Base-by-base conservation (phyloP, 2,329 filamentous ascomycete genomes). In the Colletotrichum tamarilloi region DNA sequence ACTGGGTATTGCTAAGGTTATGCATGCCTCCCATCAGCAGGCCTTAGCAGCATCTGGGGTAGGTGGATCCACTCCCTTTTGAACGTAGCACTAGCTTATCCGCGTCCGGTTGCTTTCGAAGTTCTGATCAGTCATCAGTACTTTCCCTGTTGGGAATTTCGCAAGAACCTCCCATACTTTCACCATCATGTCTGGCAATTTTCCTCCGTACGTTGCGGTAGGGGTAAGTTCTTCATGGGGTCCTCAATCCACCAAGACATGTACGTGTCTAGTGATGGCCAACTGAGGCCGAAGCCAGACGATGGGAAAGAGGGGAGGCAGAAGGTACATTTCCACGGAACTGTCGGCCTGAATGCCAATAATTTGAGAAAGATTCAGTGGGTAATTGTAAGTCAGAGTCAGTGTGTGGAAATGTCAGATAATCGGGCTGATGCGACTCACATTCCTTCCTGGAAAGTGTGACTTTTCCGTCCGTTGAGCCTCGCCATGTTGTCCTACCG, bases 361-460 rank as follows among this genome's bases (percentile, higher is more conserved):
- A 30, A 46, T 42, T 12, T 46, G 9, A 22, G 26, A 4, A 66
- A n/a, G 56, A 67, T 56, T 6, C 30, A 71, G 7, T 7, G 56
- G 32, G 55, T 19, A 67, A 71, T 71, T 71, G 62, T 71, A 62
- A 71, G 67, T 60, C 68, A 69, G 26, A 59, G n/a, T n/a, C 30
- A 38, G 30, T 53, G 35, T 22, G 60, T 24, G 58, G n/a, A 53
- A 53, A 24, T n/a, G 55, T 11, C 16, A 42, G 42, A 19, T 49
- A 9, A 8, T 49, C 16, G 19, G 42, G 42, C 53, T 66, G 53
- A 55, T 22, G 42, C 55, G 42, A 55, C 30, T 55, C 67, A 70
- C 55, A 59, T 53, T 9, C 42, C 53, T 53, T 28, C 42, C 26
- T 65, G 9, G 19, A 32, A 68, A 49, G 58, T 42, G 26, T 30